Base-by-base conservation (phyloP, 257 asterid genomes). In the Fraxinus quadrangulata region DNA sequence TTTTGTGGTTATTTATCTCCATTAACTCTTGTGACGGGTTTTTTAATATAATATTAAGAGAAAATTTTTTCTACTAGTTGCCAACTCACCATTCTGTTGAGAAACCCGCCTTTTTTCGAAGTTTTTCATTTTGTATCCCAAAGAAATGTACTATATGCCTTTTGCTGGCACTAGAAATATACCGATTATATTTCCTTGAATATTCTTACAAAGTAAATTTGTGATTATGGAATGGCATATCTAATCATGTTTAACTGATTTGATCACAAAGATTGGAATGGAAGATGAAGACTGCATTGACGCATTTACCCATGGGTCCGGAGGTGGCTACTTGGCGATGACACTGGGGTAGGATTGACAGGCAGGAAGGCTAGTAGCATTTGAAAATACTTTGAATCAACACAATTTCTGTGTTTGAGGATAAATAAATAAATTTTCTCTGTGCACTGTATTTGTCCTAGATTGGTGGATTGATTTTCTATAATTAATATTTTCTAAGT, bases 261-360 rank as follows among this genome's bases (percentile, higher is more conserved):
- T 13, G 12, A 73, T 49, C 45, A 14, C 31, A 30, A 36, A 80
- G 84, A 73, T 61, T 30, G 80, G 74, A n/a, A 51, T 80, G 63
- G 70, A 70, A 6, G 72, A 80, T 42, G 80, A 26, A 40, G 84
- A 80, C 30, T 56, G 37, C 17, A 80, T 80, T 6, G 74, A 75
- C 61, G 77, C 17, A 19, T 24, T 80, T 51, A 4, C 9, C 23
- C 63, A 70, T 33, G 74, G 75, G 7, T 2, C 6, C 61, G 84
- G 83, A 69, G 83, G 83, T 40, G 83, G 77, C 47, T 34, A 59
- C 76, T 19, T 54, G 21, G 26, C 26, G 5, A 16, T 2, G 26
- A 17, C 2, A 54, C 9, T 19, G 23, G 65, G n/a, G 24, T 54
- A 19, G 65, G 23, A 17, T 54, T 54, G 26, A n/a, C 10, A 16